Evolutionary conservation across 2,329 filamentous ascomycete genomes (phyloP), one percentile per base, ranked within the genome.

Genomic region (Diaporthe eres): DNA sequence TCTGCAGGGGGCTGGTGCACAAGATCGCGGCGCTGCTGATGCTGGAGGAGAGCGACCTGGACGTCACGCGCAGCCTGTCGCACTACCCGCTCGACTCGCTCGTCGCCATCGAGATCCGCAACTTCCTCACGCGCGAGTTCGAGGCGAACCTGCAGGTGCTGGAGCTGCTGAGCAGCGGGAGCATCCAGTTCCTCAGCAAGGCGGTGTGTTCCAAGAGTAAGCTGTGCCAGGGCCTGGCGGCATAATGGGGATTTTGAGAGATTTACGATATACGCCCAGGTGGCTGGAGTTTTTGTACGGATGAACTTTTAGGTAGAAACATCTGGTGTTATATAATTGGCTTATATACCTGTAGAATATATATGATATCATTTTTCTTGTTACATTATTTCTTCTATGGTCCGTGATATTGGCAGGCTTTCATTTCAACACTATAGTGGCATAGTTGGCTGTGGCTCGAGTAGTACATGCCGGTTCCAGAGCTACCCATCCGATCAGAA

Each of bases 121-220:
- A 82, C 72, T 82, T 80, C 80, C 68, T 77, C 4, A 87, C 86
- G 3, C 84, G 87, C 71, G 87, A 88, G 81, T 85, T 88, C 77
- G 84, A 88, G 79, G 85, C 86, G 1, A 88, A 87, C 73, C 78
- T 90, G 79, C 88, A 91, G 81, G 88, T 91, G 0, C 80, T 91
- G 76, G 89, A 91, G 79, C 80, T 91, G 76, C 81, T 91, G 51
- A 88, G 86, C 8, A 89, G 87, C 78, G 88, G 88, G 2, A 86
- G 85, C 28, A 87, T 89, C 76, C 85, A 87, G 82, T 87, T 83
- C 2, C 80, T 89, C 22, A 85, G 86, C 12, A 87, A 86, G 82
- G 84, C 82, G 0, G 86, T 89, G 49, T 87, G 86, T 79, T 83
- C 82, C 22, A 89, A 89, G 84, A 86, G 85, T 78, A 87, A 86